Base-by-base conservation (phyloP, 805 yeast genomes). In the Zygosaccharomyces lentus region DNA sequence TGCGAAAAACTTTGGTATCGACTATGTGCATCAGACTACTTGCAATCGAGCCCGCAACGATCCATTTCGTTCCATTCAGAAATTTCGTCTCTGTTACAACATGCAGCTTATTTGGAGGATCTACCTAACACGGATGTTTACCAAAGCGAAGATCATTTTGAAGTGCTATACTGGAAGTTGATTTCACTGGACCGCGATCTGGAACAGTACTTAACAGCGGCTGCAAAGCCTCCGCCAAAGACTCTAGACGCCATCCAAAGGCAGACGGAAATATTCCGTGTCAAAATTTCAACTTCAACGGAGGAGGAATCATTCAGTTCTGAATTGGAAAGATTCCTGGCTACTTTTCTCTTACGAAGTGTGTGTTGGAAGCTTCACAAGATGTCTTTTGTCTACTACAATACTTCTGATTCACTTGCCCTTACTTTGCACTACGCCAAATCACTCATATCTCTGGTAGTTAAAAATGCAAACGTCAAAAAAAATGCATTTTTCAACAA, bases 181-280 rank as follows among this genome's bases (percentile, higher is more conserved):
- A 37, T 56, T 1, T 63, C 67, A 1, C 38, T 64, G 7, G 67
- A 64, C n/a, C 58, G 67, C 39, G 67, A 64, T 43, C 21, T 63
- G n/a, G 59, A 61, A 24, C 54, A 50, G 16, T 58, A 55, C 35
- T 30, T 50, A 16, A 34, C 17, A 4, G 52, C 50, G 16, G 38
- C 45, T 2, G 41, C 50, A 9, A 64, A 55, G 37, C 66, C 67
- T 2, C 61, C 59, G 8, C 34, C 61, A 9, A 61, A 59, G 40
- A 59, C 66, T 4, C 41, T 64, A 19, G 65, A 64, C 19, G 58
- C 63, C 1, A 48, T 62, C 4, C 52, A 54, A 15, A 49, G 61
- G 37, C 61, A 58, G 27, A 25, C 57, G 1, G 52, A 50, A 1
- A 52, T 53, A 10, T 55, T 61, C 17, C 41, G 47, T 9, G 45